Conservation (phyloP, 2,329 filamentous ascomycete genomes). For the Onygenales sp. region DNA sequence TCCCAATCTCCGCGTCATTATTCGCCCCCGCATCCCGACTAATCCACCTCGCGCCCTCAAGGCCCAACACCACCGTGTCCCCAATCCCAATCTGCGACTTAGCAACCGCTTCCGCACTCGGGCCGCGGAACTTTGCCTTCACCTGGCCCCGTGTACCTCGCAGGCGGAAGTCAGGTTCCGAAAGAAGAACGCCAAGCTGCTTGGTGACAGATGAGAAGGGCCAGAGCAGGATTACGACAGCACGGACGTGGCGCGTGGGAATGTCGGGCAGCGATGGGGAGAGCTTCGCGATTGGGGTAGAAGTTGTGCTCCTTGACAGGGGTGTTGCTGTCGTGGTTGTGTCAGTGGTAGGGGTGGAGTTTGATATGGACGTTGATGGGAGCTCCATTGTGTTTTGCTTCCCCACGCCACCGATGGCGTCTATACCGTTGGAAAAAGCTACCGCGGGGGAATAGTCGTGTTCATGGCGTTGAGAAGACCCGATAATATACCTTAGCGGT, state of each 20-base stretch:
- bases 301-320: constrained; percentile 13
- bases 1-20: constrained; percentile 32
- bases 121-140: constrained; percentile 62
- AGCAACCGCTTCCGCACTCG: constrained; percentile 60
- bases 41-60: constrained; percentile 60
- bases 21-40: constrained; percentile 32
- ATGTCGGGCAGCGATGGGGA: constrained; percentile 23
- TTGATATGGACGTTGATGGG: too few relatives aligned
- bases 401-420: too few relatives aligned
- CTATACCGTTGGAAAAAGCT: too few relatives aligned
- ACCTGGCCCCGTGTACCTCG: constrained; percentile 71
- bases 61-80: constrained; percentile 60
- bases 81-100: constrained; percentile 64
- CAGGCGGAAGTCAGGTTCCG: constrained; percentile 74
- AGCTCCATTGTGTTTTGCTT: too few relatives aligned
- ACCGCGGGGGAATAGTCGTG: too few relatives aligned
- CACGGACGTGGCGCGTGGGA: constrained; percentile 44
- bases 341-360: too few relatives aligned
- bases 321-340: constrained; percentile 2
- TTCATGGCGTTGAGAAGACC: too few relatives aligned
- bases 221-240: constrained; percentile 78
- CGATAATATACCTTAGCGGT: too few relatives aligned
- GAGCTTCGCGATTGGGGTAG: constrained; percentile 32
- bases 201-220: constrained; percentile 73
- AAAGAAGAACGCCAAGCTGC: constrained; percentile 68